Conservation (phyloP, 2,329 filamentous ascomycete species). For the Fusarium sp. region DNA sequence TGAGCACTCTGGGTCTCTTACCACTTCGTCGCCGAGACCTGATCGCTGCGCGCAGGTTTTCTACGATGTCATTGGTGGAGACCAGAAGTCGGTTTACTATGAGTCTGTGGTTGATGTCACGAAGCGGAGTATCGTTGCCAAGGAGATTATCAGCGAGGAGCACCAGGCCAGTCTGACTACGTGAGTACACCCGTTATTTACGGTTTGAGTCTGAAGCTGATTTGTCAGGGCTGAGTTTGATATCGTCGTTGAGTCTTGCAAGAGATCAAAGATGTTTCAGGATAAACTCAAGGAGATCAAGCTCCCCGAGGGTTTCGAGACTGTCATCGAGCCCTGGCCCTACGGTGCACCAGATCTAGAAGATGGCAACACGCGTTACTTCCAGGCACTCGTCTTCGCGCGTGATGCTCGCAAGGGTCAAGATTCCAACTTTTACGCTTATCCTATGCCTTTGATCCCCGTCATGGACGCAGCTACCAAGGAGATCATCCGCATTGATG, state of each 20-base stretch:
- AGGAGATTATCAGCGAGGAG: conserved; percentile 41
- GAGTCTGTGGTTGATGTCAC: conserved; percentile 49
- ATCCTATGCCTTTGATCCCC: conserved; percentile 59
- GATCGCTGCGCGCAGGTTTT: conserved; percentile 53
- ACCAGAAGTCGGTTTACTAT: conserved; percentile 40
- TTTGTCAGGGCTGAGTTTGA: conserved; percentile 42
- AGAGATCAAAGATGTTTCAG: conserved; percentile 43
- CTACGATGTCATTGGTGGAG: conserved; percentile 46
- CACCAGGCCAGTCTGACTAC: conserved; percentile 43
- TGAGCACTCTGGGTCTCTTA: conserved; percentile 47
- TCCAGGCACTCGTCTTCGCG: conserved; percentile 47
- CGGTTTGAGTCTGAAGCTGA: background rate
- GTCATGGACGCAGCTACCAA: conserved; percentile 47
- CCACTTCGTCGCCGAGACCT: conserved; percentile 41
- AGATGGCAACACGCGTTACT: conserved; percentile 44
- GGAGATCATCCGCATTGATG: conserved; percentile 46
- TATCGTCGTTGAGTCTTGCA: conserved; percentile 43
- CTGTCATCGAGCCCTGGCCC: conserved; percentile 48
- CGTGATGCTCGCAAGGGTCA: conserved; percentile 42
- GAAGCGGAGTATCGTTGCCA: conserved; percentile 31
- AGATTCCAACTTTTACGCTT: conserved; percentile 65
- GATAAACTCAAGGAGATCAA: conserved; percentile 42
- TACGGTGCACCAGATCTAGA: conserved; percentile 42
- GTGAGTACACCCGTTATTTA: conserved; percentile 27
- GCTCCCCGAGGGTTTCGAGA: conserved; percentile 43